Base-by-base conservation (phyloP, 768 basidiomycete species). In the Tylopilus sp. region DNA sequence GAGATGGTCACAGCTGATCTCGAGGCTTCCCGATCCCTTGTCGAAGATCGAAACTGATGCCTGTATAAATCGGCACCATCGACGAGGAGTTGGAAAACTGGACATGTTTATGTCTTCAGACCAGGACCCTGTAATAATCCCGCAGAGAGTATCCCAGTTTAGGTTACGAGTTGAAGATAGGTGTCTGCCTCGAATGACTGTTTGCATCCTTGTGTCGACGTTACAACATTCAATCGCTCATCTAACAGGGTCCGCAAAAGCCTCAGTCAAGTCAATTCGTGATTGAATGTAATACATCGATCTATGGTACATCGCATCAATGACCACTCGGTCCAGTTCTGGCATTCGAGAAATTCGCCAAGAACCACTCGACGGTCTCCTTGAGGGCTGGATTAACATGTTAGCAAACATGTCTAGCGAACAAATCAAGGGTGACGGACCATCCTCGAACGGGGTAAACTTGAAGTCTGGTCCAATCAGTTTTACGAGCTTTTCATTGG, bases 1-100 rank as follows among this genome's bases (percentile, higher is more conserved):
- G 92, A 98, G 79, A 97, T 98, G 95, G 92, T 97, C 24, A 77
- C 79, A 29, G 82, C 86, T 11, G 92, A 95, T 66, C 71, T 94
- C 62, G 78, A 83, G 67, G 85, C 88, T 44, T 80, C 85, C 46
- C 78, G 76, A 57, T 86, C 81, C 64, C 80, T 90, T 59, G 74
- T 92, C 24, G 91, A 92, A 69, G 86, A 93, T 67, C 90, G 91
- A 66, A 93, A 93, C 72, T 93, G 43, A 22, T 22, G 34, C 31
- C 12, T 25, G 28, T 46, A 43, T 26, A 40, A 22, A 48, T 25
- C 14, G n/a, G 16, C 34, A 16, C 22, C 19, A 11, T 9, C n/a
- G 17, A 37, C 50, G 54, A 38, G 25, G 44, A 33, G 45, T 37
- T 4, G 44, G 47, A 47, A 30, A 22, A 11, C 13, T 24, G 45